Conservation (phyloP, 108 stramenopile species). For the Skeletonema tropicum region DNA sequence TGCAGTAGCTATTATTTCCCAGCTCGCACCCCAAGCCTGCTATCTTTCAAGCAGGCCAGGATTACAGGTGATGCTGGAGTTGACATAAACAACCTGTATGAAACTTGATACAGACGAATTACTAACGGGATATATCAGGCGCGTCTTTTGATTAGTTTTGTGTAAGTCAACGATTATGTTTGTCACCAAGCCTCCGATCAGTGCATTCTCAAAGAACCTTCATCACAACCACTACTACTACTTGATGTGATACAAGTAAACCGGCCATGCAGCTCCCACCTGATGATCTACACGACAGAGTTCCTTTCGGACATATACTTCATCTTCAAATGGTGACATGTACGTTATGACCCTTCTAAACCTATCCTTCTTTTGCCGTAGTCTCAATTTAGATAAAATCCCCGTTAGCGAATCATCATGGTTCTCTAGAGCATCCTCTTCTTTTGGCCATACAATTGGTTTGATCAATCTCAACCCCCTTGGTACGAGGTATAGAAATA, state of each 20-base stretch:
- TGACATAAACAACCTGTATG: no score
- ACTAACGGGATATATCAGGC: no score
- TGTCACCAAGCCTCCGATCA: no score
- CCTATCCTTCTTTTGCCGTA: background rate
- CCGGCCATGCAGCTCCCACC: constrained; percentile 74
- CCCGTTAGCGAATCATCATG: background rate
- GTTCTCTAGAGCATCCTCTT: background rate
- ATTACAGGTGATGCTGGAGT: no score
- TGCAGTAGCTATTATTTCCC: no score
- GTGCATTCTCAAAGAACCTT: no score
- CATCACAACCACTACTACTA: background rate
- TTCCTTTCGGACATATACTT: constrained; percentile 44
- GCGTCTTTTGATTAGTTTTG: no score
- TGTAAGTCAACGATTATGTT: no score
- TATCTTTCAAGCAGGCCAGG: no score
- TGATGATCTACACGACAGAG: constrained; percentile 65
- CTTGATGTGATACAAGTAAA: constrained; percentile 65
- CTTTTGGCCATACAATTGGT: constrained; percentile 39
- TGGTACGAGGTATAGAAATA: constrained; percentile 88
- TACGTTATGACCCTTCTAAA: constrained; percentile 62
- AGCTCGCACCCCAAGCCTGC: no score
- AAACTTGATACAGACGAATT: no score
- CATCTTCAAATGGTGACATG: constrained; percentile 73
- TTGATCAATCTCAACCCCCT: constrained; percentile 75
- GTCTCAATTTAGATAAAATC: background rate